phyloP scores from a whole-genome alignment of 225 moss, liverwort and hornwort species.

The Polytrichum formosum region DNA sequence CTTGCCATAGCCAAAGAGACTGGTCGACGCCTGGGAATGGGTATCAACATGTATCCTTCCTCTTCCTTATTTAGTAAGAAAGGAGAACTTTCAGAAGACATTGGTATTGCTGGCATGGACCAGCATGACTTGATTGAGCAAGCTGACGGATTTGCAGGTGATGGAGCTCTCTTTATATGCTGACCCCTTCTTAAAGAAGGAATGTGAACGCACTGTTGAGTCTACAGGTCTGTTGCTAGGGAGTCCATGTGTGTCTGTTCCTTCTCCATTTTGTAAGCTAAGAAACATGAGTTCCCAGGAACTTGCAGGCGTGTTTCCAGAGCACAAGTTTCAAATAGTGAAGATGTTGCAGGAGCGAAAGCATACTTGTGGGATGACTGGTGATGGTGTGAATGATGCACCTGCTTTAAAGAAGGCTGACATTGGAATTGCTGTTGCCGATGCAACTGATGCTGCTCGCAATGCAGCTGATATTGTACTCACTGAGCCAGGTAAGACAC shows the following conservation, averaged over 20 bases:
- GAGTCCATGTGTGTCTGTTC: too few species aligned
- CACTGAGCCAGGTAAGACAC: conserved; percentile 47
- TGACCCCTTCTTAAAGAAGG: too few species aligned
- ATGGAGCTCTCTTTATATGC: not conserved
- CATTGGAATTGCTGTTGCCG: conserved; percentile 70
- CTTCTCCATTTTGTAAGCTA: not conserved
- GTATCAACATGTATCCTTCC: conserved; percentile 76
- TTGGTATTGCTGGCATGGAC: conserved; percentile 33
- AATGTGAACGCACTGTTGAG: too few species aligned
- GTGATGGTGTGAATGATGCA: conserved; percentile 73
- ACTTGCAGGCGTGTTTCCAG: conserved; percentile 60
- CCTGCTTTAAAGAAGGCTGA: conserved; percentile 71
- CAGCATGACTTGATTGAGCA: conserved; percentile 64
- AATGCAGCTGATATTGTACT: conserved; percentile 72
- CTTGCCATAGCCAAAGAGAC: conserved; percentile 80
- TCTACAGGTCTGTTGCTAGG: too few species aligned
- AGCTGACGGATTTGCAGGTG: conserved; percentile 73
- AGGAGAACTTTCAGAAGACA: conserved; percentile 3
- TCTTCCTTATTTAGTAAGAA: conserved; percentile 42
- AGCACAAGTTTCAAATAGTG: conserved; percentile 66
- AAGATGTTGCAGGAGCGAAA: conserved; percentile 62
- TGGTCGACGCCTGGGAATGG: conserved; percentile 73
- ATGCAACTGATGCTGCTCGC: conserved; percentile 69
- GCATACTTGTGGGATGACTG: conserved; percentile 72
- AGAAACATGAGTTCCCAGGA: conserved; percentile 9